Evolutionary conservation across 768 basidiomycete genomes (phyloP), one percentile per base, ranked within the genome.

Genomic region (Holtermannia corniformis): DNA sequence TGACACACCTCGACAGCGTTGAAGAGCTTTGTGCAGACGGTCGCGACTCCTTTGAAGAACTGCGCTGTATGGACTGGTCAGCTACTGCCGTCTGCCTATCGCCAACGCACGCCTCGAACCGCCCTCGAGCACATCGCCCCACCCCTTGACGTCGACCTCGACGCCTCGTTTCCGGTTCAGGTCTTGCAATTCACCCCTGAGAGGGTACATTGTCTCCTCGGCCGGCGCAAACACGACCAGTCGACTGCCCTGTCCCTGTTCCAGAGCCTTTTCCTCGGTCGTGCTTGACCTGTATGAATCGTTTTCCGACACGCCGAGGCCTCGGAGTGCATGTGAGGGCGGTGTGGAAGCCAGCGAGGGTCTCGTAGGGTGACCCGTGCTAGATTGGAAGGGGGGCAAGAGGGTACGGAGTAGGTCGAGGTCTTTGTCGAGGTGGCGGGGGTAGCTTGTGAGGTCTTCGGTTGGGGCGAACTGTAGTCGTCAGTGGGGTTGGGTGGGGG

Each of bases 1-100:
- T 24, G 13, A 65, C 80, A 45, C 50, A 88, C 90, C 76, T 93
- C 81, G 40, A 96, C 80, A 44, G 81, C 81, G 63, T 96, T 93
- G 77, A 99, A 95, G 12, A 97, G 78, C 68, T 99, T 99, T 1
- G 86, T 85, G 52, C 92, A 90, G 50, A 96, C 82, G 0, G 95
- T 97, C 3, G 91, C 86, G 4, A 99, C 92, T 0, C 93, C 95
- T 55, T 87, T 79, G 75, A 99, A 95, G 75, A 97, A 97, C 7
- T 82, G 82, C 7, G 93, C 70, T 72, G 27, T 3, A 24, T 7
- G 22, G 11, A 32, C 48, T 5, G 50, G 52, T 53, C 57, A 52
- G 49, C 48, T 50, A n/a, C n/a, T n/a, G n/a, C n/a, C n/a, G n/a
- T n/a, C n/a, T n/a, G n/a, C n/a, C 3, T 16, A 41, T 28, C 48